Conservation (phyloP, 192 early-diverging fungal genomes). For the Linnemannia hyalina region DNA sequence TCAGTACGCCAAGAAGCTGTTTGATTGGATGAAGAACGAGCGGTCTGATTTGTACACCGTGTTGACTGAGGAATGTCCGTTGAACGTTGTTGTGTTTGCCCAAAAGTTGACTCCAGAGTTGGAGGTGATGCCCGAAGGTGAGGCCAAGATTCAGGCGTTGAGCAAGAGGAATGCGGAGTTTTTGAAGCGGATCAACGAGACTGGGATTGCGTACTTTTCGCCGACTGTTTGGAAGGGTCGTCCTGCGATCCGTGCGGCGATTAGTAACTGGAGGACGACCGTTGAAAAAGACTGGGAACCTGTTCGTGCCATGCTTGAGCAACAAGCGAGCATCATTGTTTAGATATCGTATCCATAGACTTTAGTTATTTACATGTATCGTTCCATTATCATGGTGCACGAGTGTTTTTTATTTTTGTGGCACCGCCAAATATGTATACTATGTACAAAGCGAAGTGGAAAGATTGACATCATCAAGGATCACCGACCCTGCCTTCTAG, state of each 20-base stretch:
- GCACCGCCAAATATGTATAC: neutral
- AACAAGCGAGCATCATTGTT: conserved; percentile 12
- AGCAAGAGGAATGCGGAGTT: conserved; percentile 45
- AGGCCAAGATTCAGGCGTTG: conserved; percentile 5
- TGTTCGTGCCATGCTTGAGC: conserved; percentile 29
- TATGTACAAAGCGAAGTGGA: neutral
- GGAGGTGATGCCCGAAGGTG: neutral
- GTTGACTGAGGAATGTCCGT: conserved; percentile 38
- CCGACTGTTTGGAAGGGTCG: conserved; percentile 62
- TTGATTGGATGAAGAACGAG: conserved; percentile 58
- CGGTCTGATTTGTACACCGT: conserved; percentile 35
- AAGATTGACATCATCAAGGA: neutral
- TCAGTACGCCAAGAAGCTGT: conserved; percentile 59
- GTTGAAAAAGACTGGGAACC: conserved; percentile 37
- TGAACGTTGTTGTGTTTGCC: conserved; percentile 53
- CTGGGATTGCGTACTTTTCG: conserved; percentile 61
- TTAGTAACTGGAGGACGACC: conserved; percentile 63
- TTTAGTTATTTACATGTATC: neutral
- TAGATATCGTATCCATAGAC: neutral
- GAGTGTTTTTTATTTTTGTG: neutral
- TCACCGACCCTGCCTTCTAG: conserved; percentile 4
- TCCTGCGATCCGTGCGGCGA: conserved; percentile 61
- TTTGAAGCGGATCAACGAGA: conserved; percentile 57
- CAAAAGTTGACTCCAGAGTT: neutral
- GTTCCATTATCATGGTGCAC: neutral